phyloP scores from a whole-genome alignment of 192 early-diverging fungal species.

The Umbelopsis sp. region DNA sequence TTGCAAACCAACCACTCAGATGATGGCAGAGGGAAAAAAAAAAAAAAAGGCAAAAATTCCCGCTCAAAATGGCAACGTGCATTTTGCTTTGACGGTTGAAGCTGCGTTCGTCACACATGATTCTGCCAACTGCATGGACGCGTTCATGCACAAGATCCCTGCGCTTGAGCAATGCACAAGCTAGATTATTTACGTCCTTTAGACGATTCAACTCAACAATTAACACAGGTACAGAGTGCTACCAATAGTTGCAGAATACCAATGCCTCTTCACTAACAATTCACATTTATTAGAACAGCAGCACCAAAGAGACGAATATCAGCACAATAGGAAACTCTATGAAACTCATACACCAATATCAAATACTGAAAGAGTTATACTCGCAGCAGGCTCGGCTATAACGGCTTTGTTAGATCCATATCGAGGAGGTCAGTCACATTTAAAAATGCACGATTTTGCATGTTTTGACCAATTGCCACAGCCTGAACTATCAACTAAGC shows the following conservation, averaged over 20 bases:
- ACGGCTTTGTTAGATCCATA: slow-evolving; percentile 76
- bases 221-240: not conserved
- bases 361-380: slow-evolving; percentile 54
- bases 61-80: not conserved
- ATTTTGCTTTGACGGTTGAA: not conserved
- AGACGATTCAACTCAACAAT: not conserved
- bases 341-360: slow-evolving; percentile 68
- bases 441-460: too few species aligned
- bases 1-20: not conserved
- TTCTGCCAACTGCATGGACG: not conserved
- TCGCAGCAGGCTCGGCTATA: slow-evolving; percentile 78
- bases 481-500: not conserved
- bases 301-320: slow-evolving; percentile 14
- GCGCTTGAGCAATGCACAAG: not conserved
- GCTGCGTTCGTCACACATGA: not conserved
- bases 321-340: slow-evolving; percentile 48
- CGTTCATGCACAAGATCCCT: not conserved
- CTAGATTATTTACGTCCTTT: not conserved
- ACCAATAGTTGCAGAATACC: too few species aligned
- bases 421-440: slow-evolving; percentile 53
- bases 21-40: too few species aligned
- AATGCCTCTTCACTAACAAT: too few species aligned
- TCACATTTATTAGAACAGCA: too few species aligned
- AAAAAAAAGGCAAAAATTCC: too few species aligned
- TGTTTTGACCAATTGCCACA: not conserved